Evolutionary conservation across 257 asterid species (phyloP).

Genomic region (Forsythia viridissima): DNA sequence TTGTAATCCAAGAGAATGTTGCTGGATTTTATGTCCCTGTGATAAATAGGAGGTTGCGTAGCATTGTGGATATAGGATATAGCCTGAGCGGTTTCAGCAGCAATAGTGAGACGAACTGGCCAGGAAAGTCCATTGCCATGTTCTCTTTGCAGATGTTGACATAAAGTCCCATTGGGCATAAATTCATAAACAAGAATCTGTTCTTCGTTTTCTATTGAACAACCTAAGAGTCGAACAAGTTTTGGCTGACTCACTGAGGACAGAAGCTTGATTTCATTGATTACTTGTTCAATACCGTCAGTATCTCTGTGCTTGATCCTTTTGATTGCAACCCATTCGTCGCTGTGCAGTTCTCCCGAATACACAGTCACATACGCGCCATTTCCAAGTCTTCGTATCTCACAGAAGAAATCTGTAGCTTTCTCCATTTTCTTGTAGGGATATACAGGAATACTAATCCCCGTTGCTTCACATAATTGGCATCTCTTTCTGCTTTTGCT

Average conservation of each 20-base stretch:
- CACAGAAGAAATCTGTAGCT: slow-evolving; percentile 69
- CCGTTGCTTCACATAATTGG: slow-evolving; percentile 50
- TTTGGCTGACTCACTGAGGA: slow-evolving; percentile 77
- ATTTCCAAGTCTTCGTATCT: slow-evolving; percentile 63
- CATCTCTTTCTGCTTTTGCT: slow-evolving; percentile 42
- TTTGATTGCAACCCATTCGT: slow-evolving; percentile 78
- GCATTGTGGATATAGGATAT: slow-evolving; percentile 70
- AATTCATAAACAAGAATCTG: slow-evolving; percentile 76
- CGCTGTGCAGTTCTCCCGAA: slow-evolving; percentile 54
- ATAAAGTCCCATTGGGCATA: slow-evolving; percentile 85
- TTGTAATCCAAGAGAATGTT: slow-evolving; percentile 65
- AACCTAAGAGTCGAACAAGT: slow-evolving; percentile 74
- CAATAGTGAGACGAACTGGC: slow-evolving; percentile 67
- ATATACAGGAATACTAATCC: slow-evolving; percentile 66
- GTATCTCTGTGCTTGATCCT: slow-evolving; percentile 48
- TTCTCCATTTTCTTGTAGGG: slow-evolving; percentile 68
- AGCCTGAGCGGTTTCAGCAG: slow-evolving; percentile 76
- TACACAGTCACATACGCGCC: slow-evolving; percentile 86
- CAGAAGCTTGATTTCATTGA: slow-evolving; percentile 76
- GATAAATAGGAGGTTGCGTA: slow-evolving; percentile 71
- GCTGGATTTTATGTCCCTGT: slow-evolving; percentile 78
- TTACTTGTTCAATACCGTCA: slow-evolving; percentile 58
- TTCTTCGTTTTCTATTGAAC: slow-evolving; percentile 68
- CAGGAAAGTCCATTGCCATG: slow-evolving; percentile 44
- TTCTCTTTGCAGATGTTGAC: slow-evolving; percentile 62